Percentiles rank a stretch among this genome's conserved stretches.
Evolutionary conservation across 2,329 filamentous ascomycete species (phyloP).

Genomic region (Madurella mycetomatis): DNA sequence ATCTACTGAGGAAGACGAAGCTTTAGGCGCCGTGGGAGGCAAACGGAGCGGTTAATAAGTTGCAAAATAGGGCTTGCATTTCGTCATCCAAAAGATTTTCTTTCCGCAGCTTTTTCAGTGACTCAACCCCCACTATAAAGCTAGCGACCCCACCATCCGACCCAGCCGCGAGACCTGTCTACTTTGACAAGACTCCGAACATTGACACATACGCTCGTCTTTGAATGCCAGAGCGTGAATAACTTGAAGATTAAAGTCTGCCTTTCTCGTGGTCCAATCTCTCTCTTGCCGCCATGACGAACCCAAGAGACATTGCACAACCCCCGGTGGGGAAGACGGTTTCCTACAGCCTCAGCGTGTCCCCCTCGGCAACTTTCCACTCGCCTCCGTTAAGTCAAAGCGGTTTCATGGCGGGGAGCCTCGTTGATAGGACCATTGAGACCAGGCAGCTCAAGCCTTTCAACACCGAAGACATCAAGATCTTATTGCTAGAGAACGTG

Average conservation of each 20-base stretch:
- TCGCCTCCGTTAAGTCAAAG: constrained; percentile 58
- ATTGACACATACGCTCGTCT: constrained; percentile 6
- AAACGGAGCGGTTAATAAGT: background rate
- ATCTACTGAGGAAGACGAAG: no score
- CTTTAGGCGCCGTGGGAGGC: background rate
- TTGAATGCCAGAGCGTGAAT: background rate
- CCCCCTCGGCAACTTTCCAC: constrained; percentile 70
- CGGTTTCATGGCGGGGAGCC: constrained; percentile 39
- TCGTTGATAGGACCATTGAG: constrained; percentile 38
- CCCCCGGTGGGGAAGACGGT: constrained; percentile 37
- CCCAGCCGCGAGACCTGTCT: constrained; percentile 15
- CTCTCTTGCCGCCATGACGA: constrained; percentile 22
- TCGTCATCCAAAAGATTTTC: constrained; percentile 25
- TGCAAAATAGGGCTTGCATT: constrained; percentile 11
- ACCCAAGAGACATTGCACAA: constrained; percentile 39
- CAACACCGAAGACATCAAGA: constrained; percentile 93
- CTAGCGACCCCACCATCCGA: constrained; percentile 18
- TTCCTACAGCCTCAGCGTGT: constrained; percentile 60
- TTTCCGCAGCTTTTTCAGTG: constrained; percentile 11
- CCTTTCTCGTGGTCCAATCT: background rate
- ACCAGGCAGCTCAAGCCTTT: constrained; percentile 89
- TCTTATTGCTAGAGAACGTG: constrained; percentile 91
- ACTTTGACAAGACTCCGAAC: constrained; percentile 9
- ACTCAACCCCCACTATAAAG: constrained; percentile 25
- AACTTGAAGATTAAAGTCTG: background rate